Evolutionary conservation across 2,329 filamentous ascomycete genomes (phyloP).

Genomic region (Claviceps sp.): DNA sequence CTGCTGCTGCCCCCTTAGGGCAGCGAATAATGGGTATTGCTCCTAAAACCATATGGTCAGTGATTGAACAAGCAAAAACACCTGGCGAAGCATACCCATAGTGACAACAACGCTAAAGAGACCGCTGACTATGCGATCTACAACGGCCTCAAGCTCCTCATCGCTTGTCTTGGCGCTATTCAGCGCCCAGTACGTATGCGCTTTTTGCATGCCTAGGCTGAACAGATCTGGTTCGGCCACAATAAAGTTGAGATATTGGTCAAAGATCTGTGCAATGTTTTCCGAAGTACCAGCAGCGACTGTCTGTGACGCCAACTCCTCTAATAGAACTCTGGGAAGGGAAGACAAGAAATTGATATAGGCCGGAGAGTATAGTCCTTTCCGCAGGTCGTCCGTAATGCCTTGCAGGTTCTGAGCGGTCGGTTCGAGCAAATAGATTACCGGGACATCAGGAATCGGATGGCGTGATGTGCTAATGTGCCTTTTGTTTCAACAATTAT

Average conservation of each 20-base stretch:
- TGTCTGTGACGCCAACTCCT: slow-evolving; percentile 87
- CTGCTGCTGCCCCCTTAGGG: slow-evolving; percentile 82
- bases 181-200: slow-evolving; percentile 85
- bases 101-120: slow-evolving; percentile 98
- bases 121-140: slow-evolving; percentile 87
- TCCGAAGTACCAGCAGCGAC: slow-evolving; percentile 75
- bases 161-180: slow-evolving; percentile 89
- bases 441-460: slow-evolving; percentile 89
- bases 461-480: slow-evolving; percentile 72
- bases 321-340: slow-evolving; percentile 74
- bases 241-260: slow-evolving; percentile 96
- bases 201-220: slow-evolving; percentile 82
- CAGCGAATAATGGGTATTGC: slow-evolving; percentile 92
- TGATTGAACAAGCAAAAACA: not conserved
- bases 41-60: slow-evolving; percentile 30
- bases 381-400: slow-evolving; percentile 76
- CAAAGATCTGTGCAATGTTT: slow-evolving; percentile 80
- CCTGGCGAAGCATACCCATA: slow-evolving; percentile 51
- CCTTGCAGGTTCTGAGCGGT: slow-evolving; percentile 64
- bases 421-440: slow-evolving; percentile 91
- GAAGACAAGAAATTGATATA: slow-evolving; percentile 97
- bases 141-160: slow-evolving; percentile 71
- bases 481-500: slow-evolving; percentile 26
- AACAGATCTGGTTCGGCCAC: slow-evolving; percentile 93
- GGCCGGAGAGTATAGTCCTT: slow-evolving; percentile 79